Evolutionary conservation across 345 rosid species (phyloP).

Genomic region (Salix suchowensis): DNA sequence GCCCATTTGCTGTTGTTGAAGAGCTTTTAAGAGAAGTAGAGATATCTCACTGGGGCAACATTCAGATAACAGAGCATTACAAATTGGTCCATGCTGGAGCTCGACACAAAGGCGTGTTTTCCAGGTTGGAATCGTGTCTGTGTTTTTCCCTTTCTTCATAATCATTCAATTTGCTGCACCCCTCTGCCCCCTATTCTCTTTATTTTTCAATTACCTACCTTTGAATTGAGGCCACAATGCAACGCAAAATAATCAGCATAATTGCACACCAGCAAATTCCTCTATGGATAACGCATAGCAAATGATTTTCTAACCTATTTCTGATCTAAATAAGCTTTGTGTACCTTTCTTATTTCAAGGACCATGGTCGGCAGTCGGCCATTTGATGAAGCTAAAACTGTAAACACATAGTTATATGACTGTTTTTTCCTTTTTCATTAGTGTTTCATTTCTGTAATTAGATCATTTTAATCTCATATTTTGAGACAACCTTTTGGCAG

Average conservation of each 20-base stretch:
- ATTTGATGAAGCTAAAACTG: background rate
- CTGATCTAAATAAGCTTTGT: background rate
- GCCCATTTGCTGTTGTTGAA: conserved; percentile 96
- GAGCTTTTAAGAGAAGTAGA: conserved; percentile 93
- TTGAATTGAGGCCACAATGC: background rate
- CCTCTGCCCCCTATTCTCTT: background rate
- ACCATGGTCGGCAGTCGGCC: too few relatives aligned
- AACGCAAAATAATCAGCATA: background rate
- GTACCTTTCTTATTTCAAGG: too few relatives aligned
- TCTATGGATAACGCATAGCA: background rate
- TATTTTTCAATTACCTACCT: background rate
- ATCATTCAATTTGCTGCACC: background rate
- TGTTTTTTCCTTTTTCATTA: background rate
- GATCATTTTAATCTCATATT: background rate
- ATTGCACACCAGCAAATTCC: background rate
- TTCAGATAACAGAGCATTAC: conserved; percentile 87
- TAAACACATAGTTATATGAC: background rate
- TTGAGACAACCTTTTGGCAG: conserved; percentile 44
- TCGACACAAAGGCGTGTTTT: conserved; percentile 88
- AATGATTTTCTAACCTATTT: background rate
- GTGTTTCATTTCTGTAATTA: background rate
- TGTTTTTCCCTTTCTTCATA: background rate
- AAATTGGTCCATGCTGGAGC: conserved; percentile 91
- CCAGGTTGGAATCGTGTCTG: conserved; percentile 53
- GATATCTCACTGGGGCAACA: conserved; percentile 96